Evolutionary conservation across 139 green algal species (phyloP), one percentile per base, ranked within the genome.

Genomic region (Haematococcus lacustris): DNA sequence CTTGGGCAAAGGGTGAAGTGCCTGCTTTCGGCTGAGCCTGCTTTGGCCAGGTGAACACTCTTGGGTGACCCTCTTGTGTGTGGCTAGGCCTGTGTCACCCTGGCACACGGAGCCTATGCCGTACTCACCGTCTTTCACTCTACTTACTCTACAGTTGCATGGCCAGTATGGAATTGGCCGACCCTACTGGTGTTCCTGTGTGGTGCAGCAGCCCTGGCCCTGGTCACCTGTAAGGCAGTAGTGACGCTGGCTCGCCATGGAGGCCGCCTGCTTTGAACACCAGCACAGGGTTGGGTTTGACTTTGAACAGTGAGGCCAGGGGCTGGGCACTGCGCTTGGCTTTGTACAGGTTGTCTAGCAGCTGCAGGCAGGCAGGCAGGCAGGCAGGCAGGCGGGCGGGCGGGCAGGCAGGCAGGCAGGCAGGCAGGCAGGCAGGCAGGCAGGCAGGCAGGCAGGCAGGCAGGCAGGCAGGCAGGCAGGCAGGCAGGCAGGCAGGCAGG

Each of bases 171-270:
- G 21, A 13, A 57, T 13, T 57, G 13, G 13, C 13, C 47, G 47
- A 13, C 47, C 47, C 47, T 21, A 13, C 47, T 57, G 13, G 13
- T 21, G 13, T 57, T 57, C 47, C 47, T 21, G 13, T 13, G 13
- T 21, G 21, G 21, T 28, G 47, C 47, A 13, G 13, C 47, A 13
- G 21, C 33, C 39, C 33, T 30, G 43, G 43, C 47, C 25, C 6
- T 32, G 4, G 67, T 73, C 33, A 83, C 78, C 66, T 70, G 64
- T 81, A 81, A 0, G 79, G 74, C 68, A 84, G 47, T 50, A 84
- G 51, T 30, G 79, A 71, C 28, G 79, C 61, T 37, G 73, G 71
- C 26, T 68, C 38, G 30, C 21, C 66, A 37, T 21, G 37, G 2
- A 80, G 67, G 17, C 75, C 75, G 2, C 72, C 75, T 3, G 68